A percentile compares a stretch with the other conserved stretches of the same genome.
phyloP scores from a whole-genome alignment of 78 protist species.

The Dictyostelium intermedium region DNA sequence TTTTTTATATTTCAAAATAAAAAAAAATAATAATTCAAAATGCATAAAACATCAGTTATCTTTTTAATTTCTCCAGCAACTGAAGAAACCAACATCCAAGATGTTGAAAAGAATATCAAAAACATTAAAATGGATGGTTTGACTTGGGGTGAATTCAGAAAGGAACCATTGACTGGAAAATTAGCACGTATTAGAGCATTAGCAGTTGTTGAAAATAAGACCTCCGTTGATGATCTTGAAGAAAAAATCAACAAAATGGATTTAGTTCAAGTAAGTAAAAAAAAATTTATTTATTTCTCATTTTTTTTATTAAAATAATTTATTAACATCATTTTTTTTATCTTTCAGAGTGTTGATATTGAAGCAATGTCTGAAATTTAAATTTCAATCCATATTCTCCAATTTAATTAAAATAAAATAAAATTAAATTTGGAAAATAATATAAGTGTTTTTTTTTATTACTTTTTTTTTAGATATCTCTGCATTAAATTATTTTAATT shows the following conservation, averaged over 20 bases:
- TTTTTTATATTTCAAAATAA: neutral
- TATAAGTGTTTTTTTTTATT: too few species aligned
- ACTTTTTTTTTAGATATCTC: too few species aligned
- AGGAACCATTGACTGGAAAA: neutral
- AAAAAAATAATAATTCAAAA: neutral
- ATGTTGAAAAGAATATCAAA: slow-evolving; percentile 6
- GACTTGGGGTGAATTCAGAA: neutral
- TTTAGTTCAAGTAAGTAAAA: neutral
- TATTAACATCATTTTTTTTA: neutral
- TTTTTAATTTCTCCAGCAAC: neutral
- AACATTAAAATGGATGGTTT: neutral
- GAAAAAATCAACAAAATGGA: neutral
- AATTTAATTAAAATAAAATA: neutral
- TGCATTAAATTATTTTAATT: too few species aligned
- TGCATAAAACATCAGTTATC: slow-evolving; percentile 16
- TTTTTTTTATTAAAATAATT: neutral
- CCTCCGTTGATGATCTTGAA: neutral
- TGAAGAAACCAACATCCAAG: slow-evolving; percentile 1
- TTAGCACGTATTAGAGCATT: neutral
- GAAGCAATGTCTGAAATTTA: slow-evolving; percentile 18
- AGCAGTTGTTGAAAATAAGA: neutral
- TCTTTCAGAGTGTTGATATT: neutral
- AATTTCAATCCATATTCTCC: neutral
- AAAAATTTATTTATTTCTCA: neutral
- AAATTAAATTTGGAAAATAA: neutral